A percentile compares a stretch with the other conserved stretches of the same genome.
phyloP scores from a whole-genome alignment of 2,329 filamentous ascomycete genomes.

The Lecanoromycetidae sp. region DNA sequence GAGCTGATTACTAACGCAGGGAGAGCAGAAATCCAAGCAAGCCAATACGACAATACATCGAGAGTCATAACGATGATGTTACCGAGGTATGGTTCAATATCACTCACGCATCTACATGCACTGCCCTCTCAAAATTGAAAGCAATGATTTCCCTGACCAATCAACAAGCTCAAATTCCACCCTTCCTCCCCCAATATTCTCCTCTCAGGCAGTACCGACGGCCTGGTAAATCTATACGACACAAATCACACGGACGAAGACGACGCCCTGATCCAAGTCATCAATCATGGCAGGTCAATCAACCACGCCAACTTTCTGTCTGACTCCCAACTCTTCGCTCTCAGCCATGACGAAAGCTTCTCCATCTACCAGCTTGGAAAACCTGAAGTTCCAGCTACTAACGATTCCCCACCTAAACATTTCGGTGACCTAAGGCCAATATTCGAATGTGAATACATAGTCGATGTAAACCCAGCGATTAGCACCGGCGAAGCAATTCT shows the following conservation, averaged over 20 bases:
- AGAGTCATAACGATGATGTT: constrained; percentile 46
- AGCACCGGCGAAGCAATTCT: constrained; percentile 28
- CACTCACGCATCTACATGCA: not conserved
- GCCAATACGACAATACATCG: constrained; percentile 30
- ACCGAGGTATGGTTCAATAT: constrained; percentile 35
- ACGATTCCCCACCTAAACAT: constrained; percentile 34
- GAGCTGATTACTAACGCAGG: constrained; percentile 14
- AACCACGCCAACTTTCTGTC: constrained; percentile 50
- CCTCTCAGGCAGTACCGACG: constrained; percentile 51
- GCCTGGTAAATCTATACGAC: constrained; percentile 51
- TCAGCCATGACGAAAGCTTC: constrained; percentile 51
- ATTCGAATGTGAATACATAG: constrained; percentile 47
- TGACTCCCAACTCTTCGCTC: constrained; percentile 40
- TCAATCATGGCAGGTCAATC: constrained; percentile 51
- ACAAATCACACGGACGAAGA: constrained; percentile 46
- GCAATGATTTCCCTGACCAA: too few species aligned
- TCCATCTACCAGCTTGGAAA: constrained; percentile 43
- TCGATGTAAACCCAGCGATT: constrained; percentile 25
- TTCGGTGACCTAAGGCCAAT: constrained; percentile 46
- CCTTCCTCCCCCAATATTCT: constrained; percentile 41
- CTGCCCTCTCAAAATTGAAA: not conserved
- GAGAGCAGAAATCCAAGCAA: constrained; percentile 26
- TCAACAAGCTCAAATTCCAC: constrained; percentile 37
- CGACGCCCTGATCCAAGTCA: constrained; percentile 49
- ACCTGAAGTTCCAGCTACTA: constrained; percentile 38